Conservation (phyloP, 768 basidiomycete species). For the Mycena amicta region DNA sequence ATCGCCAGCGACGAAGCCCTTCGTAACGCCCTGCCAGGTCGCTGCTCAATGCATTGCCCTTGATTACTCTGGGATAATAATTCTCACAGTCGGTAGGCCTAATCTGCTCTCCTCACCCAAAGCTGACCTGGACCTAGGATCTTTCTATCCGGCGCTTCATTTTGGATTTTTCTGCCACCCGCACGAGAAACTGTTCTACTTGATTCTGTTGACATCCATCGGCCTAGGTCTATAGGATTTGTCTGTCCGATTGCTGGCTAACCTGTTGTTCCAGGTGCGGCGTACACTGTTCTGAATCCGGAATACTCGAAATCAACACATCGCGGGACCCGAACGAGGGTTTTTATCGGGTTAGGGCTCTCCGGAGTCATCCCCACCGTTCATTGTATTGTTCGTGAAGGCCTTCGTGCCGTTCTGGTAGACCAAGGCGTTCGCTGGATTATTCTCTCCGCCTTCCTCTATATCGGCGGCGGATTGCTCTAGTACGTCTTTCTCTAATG, state of each 20-base stretch:
- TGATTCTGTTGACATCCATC: conserved; percentile 51
- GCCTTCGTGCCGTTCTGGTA: conserved; percentile 50
- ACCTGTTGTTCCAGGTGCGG: conserved; percentile 48
- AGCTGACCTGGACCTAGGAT: conserved; percentile 67
- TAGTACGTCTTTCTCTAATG: conserved; percentile 65
- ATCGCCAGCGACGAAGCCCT: too few species aligned
- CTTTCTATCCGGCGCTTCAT: conserved; percentile 75
- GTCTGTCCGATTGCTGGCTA: too few species aligned
- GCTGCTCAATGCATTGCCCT: conserved; percentile 60
- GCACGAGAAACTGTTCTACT: conserved; percentile 54
- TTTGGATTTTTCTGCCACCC: conserved; percentile 78
- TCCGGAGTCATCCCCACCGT: conserved; percentile 68
- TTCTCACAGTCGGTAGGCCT: conserved; percentile 22
- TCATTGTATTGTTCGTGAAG: conserved; percentile 65
- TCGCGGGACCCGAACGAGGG: conserved; percentile 72
- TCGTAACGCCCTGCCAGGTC: conserved; percentile 52
- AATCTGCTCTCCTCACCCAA: too few species aligned
- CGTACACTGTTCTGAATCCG: conserved; percentile 78
- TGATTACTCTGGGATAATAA: conserved; percentile 81
- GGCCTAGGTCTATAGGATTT: too few species aligned
- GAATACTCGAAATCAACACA: conserved; percentile 76
- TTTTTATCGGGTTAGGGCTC: conserved; percentile 80
- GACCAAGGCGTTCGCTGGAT: conserved; percentile 78
- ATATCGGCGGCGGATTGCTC: conserved; percentile 77
- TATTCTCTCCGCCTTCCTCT: conserved; percentile 67